A percentile compares a stretch with the other conserved stretches of the same genome.
phyloP scores from a whole-genome alignment of 2,329 filamentous ascomycete genomes.

The Lecanicillium sp. region DNA sequence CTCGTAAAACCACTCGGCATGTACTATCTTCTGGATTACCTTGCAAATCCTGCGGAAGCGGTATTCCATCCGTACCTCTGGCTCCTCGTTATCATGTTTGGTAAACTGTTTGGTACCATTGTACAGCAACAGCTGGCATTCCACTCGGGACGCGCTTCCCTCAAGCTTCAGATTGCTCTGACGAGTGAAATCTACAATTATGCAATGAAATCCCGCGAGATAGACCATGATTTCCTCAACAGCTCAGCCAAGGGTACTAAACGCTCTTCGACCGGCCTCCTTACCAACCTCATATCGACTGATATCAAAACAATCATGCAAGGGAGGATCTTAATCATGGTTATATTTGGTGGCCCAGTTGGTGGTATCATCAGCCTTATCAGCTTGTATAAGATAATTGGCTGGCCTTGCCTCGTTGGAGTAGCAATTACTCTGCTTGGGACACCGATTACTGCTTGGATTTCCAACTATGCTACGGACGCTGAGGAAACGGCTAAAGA shows the following conservation, averaged over 20 bases:
- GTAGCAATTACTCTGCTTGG: conserved; percentile 33
- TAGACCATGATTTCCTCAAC: conserved; percentile 34
- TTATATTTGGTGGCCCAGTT: conserved; percentile 32
- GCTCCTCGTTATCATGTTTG: conserved; percentile 39
- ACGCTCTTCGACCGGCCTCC: conserved; percentile 33
- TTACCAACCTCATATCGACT: conserved; percentile 44
- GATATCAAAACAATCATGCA: conserved; percentile 42
- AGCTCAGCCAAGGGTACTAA: conserved; percentile 16
- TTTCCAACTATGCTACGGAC: conserved; percentile 38
- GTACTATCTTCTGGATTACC: conserved; percentile 26
- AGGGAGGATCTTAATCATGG: conserved; percentile 38
- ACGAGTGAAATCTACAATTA: conserved; percentile 46
- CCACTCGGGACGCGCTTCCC: conserved; percentile 36
- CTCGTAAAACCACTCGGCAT: conserved; percentile 39
- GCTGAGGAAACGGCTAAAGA: conserved; percentile 36
- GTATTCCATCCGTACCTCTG: conserved; percentile 36
- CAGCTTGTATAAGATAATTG: conserved; percentile 41
- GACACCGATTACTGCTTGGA: conserved; percentile 36
- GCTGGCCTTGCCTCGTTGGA: conserved; percentile 42
- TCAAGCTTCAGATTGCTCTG: conserved; percentile 36
- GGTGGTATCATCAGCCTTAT: conserved; percentile 33
- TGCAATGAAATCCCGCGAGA: conserved; percentile 40
- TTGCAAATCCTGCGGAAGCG: conserved; percentile 28
- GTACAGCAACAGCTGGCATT: conserved; percentile 44
- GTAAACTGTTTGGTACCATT: conserved; percentile 35